Evolutionary conservation across 2,329 filamentous ascomycete genomes (phyloP), one percentile per base, ranked within the genome.

Genomic region (Alternaria sp.): DNA sequence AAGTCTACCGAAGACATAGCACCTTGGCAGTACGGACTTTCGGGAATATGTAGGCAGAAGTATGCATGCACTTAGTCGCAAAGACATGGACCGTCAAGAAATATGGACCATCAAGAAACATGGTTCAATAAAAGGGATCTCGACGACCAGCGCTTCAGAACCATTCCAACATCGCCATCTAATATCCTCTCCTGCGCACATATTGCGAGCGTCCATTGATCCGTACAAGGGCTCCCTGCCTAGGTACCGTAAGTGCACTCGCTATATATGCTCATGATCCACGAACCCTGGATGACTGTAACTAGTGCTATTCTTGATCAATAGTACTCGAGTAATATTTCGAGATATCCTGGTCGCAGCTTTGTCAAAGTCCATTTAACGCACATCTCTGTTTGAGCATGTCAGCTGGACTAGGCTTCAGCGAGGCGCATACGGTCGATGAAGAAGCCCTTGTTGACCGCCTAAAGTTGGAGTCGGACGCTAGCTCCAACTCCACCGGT

Each of bases 401-500:
- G 55, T 46, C 50, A 14, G 41, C 23, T 14, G 50, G 21, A 37
- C 5, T 34, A 31, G 42, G 50, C 8, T 46, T 34, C 23, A 36
- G 14, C 41, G 50, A 54, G n/a, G 31, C 54, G 26, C 33, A 52
- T 26, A 21, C 6, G 9, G n/a, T 29, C 4, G 33, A 6, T 17
- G 34, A 54, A 36, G 29, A 57, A 39, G 36, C 31, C 21, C 13
- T 11, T 3, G 14, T 40, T 44, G 37, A 56, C 45, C 17, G 23
- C 33, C 29, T 34, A 13, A 36, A 34, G n/a, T 14, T n/a, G 31
- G 31, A 37, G 4, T 56, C 53, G 14, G 60, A 61, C 45, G 66
- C 61, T 28, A 67, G 51, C 40, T 66, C 58, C 0, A 54, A 56
- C 9, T 34, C 45, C 39, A 51, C 52, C 9, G 52, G 9, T 11